A percentile compares a stretch with the other conserved stretches of the same genome.
These are phyloP conservation scores for Ceratocystis variospora DNA, from an alignment of 2,329 filamentous ascomycete genomes.

Conservation along the genomic window DNA sequence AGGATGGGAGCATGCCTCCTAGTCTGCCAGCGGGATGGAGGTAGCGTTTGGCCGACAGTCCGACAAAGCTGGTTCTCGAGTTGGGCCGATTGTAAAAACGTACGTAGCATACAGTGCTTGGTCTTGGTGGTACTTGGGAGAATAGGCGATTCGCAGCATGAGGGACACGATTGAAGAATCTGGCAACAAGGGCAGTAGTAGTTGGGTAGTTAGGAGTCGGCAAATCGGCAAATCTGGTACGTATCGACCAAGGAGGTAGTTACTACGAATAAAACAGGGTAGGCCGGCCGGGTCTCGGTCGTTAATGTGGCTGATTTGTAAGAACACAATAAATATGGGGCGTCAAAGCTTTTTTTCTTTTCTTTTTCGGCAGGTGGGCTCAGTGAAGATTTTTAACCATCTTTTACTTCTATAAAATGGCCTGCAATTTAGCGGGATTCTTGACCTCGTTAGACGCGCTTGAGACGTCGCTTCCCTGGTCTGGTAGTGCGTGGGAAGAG, in stretches of 20 bases:
- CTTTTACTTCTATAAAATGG: neutral
- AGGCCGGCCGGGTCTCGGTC: neutral
- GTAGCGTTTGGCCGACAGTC: too few relatives aligned
- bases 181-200: neutral
- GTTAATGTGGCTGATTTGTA: neutral
- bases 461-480: neutral
- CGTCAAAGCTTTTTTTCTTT: neutral
- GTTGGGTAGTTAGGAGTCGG: neutral
- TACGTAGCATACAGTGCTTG: too few relatives aligned
- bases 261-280: neutral
- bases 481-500: neutral
- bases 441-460: neutral
- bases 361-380: neutral
- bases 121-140: too few relatives aligned
- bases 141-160: too few relatives aligned
- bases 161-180: too few relatives aligned
- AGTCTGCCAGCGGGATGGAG: too few relatives aligned
- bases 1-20: too few relatives aligned
- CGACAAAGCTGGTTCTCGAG: neutral
- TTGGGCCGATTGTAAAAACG: neutral
- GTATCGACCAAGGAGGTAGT: neutral
- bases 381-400: neutral
- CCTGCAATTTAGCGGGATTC: neutral
- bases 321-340: neutral
- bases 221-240: neutral